Evolutionary conservation across 2,329 filamentous ascomycete species (phyloP), one percentile per base, ranked within the genome.

Genomic region (Tolypocladium nubicola): DNA sequence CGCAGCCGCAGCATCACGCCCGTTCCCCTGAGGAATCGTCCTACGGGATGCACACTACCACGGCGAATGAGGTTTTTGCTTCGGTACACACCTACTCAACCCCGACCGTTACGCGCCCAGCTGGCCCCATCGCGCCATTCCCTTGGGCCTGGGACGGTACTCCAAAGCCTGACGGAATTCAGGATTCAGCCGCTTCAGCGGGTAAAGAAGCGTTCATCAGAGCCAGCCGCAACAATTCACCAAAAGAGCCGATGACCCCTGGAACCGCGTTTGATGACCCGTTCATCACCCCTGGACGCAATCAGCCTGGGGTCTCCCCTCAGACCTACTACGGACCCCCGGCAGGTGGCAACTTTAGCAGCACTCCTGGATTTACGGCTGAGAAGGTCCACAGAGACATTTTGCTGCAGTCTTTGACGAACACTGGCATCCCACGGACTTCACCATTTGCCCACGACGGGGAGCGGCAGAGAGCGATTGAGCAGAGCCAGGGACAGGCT

Each of bases 1-100:
- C 75, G 9, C 70, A 74, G 47, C 67, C 70, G 21, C 62, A 67
- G 50, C 67, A 70, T 49, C 66, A 68, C 1, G 59, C 59, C 26
- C 66, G 69, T 21, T 68, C 67, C 4, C 66, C 68, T 2, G 67
- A 66, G 8, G 76, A 80, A 43, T 71, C 77, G 3, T 81, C 77
- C 2, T 83, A 82, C 59, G 81, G 78, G 19, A 81, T 83, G 79
- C 75, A 79, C 63, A 78, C 76, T 11, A 66, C 71, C 3, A 79
- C 76, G 9, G 76, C 79, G 33, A 76, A 79, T 53, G 79, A 80
- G 21, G 62, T 80, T 2, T 80, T 82, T 61, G 76, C 72, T 35
- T 68, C 73, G 47, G 63, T 75, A 47, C 68, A 66, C 16, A 65
- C 71, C 9, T 64, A 70, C 40, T 60, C 65, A 26, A 70, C 68